Evolutionary conservation across 2,329 filamentous ascomycete species (phyloP), one percentile per base, ranked within the genome.

Genomic region (Chrysoporthe puriensis): DNA sequence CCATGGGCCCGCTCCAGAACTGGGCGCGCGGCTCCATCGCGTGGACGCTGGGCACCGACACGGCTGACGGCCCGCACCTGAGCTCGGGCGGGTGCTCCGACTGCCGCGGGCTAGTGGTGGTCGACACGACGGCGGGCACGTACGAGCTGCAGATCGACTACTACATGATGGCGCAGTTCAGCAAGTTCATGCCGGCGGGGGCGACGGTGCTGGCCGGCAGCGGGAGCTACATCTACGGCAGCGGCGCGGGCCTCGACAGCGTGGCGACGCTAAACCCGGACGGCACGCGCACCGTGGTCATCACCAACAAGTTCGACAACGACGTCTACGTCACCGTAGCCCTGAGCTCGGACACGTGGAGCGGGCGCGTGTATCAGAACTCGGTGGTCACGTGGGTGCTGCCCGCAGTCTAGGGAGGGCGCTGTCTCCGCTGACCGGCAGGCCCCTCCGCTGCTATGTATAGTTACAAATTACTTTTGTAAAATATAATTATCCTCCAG

Each of bases 121-220:
- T 90, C 68, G 84, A 90, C 76, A 82, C 76, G 9, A 73, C 74
- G 8, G 72, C 77, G 13, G 77, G 76, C 32, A 79, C 77, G 2
- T 86, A 86, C 74, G 76, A 74, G 4, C 79, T 81, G 69, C 80
- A 79, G 36, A 77, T 82, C 7, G 83, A 84, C 69, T 86, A 85
- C 74, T 86, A 86, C 73, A 84, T 84, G 79, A 76, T 86, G 69
- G 84, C 82, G 1, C 84, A 86, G 73, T 85, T 84, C 73, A 81
- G 78, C 73, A 79, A 77, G 69, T 85, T 81, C 73, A 83, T 85
- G 66, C 79, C 81, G 26, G 76, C 77, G 48, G 82, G 82, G 56
- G 82, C 81, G 0, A 77, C 75, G 4, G 77, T 84, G 21, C 73
- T 84, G 5, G 73, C 70, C 67, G 81, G 81, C 13, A 79, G 74